phyloP scores from a whole-genome alignment of 2,329 filamentous ascomycete genomes.

The Ustilaginoidea virens region DNA sequence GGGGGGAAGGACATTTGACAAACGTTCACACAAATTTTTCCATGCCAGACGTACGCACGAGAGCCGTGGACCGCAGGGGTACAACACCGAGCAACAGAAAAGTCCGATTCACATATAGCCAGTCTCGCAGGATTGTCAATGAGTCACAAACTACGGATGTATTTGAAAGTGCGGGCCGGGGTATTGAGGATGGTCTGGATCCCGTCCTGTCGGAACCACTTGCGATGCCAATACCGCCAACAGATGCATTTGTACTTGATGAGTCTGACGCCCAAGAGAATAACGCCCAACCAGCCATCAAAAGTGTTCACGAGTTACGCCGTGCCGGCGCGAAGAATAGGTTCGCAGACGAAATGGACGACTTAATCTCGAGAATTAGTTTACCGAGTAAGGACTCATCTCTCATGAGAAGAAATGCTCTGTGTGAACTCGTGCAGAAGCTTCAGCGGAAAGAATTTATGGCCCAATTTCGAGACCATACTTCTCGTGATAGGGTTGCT shows the following conservation, averaged over 20 bases:
- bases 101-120: constrained; percentile 20
- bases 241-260: constrained; percentile 12
- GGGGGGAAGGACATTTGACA: neutral
- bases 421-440: constrained; percentile 44
- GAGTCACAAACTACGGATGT: constrained; percentile 13
- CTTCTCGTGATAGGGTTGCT: constrained; percentile 54
- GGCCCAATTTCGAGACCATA: constrained; percentile 58
- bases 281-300: constrained; percentile 34
- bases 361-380: constrained; percentile 45
- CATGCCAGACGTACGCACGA: constrained; percentile 7
- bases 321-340: constrained; percentile 52
- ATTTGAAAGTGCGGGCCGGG: constrained; percentile 6
- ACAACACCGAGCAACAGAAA: constrained; percentile 13
- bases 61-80: constrained; percentile 12
- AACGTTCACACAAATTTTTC: constrained; percentile 1
- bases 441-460: constrained; percentile 47
- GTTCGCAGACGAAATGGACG: constrained; percentile 50
- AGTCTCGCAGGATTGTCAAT: constrained; percentile 15
- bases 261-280: constrained; percentile 23
- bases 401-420: constrained; percentile 39
- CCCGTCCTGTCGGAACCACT: constrained; percentile 7
- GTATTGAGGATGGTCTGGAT: constrained; percentile 8
- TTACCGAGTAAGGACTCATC: constrained; percentile 27
- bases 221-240: constrained; percentile 10
- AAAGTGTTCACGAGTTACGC: constrained; percentile 49